Conservation (phyloP, 768 basidiomycete species). For the Podaxis pistillaris region DNA sequence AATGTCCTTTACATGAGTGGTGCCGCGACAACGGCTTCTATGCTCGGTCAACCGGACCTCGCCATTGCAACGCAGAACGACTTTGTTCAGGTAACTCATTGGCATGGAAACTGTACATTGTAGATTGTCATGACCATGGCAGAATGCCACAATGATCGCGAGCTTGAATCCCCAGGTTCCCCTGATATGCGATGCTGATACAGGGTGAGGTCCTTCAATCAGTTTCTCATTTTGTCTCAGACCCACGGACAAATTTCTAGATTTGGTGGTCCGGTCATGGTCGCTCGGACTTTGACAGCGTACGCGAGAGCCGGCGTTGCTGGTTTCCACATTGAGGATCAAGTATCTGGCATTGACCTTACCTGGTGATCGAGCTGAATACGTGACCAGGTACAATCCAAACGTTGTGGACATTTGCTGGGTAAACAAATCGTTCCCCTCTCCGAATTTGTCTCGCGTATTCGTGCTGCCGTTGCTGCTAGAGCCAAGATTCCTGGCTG, state of each 20-base stretch:
- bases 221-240: not conserved
- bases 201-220: slow-evolving; percentile 32
- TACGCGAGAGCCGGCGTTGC: slow-evolving; percentile 52
- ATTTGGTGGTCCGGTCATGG: slow-evolving; percentile 54
- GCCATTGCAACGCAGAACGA: slow-evolving; percentile 56
- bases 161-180: slow-evolving; percentile 44
- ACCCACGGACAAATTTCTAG: slow-evolving; percentile 21
- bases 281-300: slow-evolving; percentile 50
- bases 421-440: slow-evolving; percentile 53
- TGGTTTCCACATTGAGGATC: slow-evolving; percentile 56
- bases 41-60: slow-evolving; percentile 53
- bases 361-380: not conserved
- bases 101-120: not conserved
- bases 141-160: slow-evolving; percentile 48
- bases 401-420: slow-evolving; percentile 53
- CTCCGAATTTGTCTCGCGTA: slow-evolving; percentile 49
- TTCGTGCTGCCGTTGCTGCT: slow-evolving; percentile 50
- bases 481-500: slow-evolving; percentile 46
- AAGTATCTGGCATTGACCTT: slow-evolving; percentile 28
- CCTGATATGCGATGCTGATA: slow-evolving; percentile 57
- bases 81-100: slow-evolving; percentile 39
- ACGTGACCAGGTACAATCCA: slow-evolving; percentile 34
- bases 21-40: slow-evolving; percentile 50
- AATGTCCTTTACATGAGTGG: slow-evolving; percentile 52
- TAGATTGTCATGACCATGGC: not conserved